A percentile compares a stretch with the other conserved stretches of the same genome.
Conservation (phyloP, 1,139 yeast species). For the Pneumocystis wakefieldiae region DNA sequence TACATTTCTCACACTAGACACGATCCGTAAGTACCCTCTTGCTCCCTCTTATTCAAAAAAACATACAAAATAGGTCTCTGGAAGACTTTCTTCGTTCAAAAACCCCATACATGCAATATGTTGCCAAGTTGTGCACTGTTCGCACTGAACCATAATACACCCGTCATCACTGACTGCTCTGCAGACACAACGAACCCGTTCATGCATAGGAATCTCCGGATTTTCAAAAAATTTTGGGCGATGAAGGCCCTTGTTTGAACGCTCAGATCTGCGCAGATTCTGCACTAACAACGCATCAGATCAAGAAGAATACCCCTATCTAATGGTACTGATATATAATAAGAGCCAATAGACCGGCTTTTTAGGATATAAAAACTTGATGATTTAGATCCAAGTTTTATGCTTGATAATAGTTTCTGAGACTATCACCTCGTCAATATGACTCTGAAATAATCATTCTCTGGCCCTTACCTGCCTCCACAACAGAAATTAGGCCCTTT, state of each 20-base stretch:
- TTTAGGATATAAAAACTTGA: too few relatives aligned
- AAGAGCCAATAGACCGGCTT: too few relatives aligned
- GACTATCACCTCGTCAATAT: too few relatives aligned
- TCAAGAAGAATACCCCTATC: too few relatives aligned
- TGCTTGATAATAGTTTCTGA: too few relatives aligned
- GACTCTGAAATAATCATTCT: too few relatives aligned
- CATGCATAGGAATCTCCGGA: not conserved
- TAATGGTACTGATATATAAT: too few relatives aligned
- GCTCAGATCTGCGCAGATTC: not conserved
- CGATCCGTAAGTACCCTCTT: not conserved
- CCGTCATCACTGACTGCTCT: conserved; percentile 43
- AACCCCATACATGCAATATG: conserved; percentile 56
- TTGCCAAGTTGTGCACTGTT: conserved; percentile 69
- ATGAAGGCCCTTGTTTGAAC: not conserved
- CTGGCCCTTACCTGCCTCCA: too few relatives aligned
- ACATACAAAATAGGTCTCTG: conserved; percentile 29
- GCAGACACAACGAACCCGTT: conserved; percentile 38
- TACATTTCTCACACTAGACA: conserved; percentile 34
- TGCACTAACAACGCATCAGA: not conserved
- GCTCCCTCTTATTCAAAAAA: not conserved
- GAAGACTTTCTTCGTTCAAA: conserved; percentile 27
- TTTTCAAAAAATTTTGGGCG: not conserved
- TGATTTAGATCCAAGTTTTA: too few relatives aligned
- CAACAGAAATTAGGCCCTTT: too few relatives aligned
- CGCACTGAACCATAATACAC: conserved; percentile 60